These are phyloP conservation scores for Gynochthodes officinalis DNA, from an alignment of 257 asterid genomes.

Conservation along the genomic window DNA sequence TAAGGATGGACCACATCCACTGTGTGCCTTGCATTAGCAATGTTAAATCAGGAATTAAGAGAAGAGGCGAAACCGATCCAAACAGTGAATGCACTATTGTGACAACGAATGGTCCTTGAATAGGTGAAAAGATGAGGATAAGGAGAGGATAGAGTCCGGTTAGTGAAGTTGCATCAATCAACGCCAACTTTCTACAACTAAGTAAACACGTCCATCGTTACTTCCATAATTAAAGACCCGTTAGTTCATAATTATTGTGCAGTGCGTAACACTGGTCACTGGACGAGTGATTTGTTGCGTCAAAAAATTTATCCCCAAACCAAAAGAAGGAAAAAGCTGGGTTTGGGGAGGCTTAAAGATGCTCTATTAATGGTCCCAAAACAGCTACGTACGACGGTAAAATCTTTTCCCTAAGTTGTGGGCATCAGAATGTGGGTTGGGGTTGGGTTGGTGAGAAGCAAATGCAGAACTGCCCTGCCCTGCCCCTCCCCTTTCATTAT, in stretches of 20 bases:
- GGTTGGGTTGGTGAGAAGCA: conserved; percentile 91
- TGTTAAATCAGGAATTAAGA: neutral
- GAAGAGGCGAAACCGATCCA: neutral
- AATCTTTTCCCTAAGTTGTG: conserved; percentile 13
- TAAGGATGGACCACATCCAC: neutral
- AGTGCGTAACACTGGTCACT: no score
- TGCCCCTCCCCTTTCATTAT: conserved; percentile 35
- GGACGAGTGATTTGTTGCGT: conserved; percentile 12
- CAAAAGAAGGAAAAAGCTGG: conserved; percentile 18
- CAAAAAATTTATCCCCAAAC: conserved; percentile 6
- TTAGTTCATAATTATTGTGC: conserved; percentile 22
- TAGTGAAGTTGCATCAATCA: conserved; percentile 42
- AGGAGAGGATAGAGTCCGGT: neutral
- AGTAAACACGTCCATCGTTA: conserved; percentile 31
- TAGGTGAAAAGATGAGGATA: neutral
- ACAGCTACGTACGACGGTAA: conserved; percentile 14
- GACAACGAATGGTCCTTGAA: neutral
- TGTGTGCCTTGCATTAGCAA: neutral
- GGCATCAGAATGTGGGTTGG: conserved; percentile 31
- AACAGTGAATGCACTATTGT: conserved; percentile 6
- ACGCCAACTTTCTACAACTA: conserved; percentile 45
- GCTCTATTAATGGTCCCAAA: conserved; percentile 61
- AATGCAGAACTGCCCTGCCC: conserved; percentile 12
- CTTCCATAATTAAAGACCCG: conserved; percentile 19
- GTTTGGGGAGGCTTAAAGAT: conserved; percentile 43